Conservation (phyloP, 2,329 filamentous ascomycete genomes). For the Cordyceps militaris region DNA sequence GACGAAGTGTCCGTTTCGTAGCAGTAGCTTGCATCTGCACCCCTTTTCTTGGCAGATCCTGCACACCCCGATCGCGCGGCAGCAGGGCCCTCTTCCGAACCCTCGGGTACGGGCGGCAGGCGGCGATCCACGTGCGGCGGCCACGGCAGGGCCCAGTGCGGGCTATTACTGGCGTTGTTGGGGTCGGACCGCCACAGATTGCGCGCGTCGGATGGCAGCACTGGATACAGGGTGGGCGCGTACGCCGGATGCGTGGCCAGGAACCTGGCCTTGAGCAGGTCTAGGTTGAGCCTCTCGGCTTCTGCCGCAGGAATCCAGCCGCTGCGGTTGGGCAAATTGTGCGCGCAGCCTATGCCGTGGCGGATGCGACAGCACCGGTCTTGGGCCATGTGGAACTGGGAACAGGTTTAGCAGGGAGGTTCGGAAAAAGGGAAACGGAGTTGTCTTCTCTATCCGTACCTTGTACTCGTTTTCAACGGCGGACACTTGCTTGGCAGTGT, state of each 20-base stretch:
- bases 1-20: neutral
- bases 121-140: conserved; percentile 21
- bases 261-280: conserved; percentile 20
- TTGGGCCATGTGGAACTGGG: conserved; percentile 15
- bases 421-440: neutral
- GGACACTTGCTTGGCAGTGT: conserved; percentile 14
- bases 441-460: conserved; percentile 16
- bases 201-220: conserved; percentile 14
- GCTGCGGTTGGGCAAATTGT: conserved; percentile 25
- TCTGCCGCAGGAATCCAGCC: conserved; percentile 27
- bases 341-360: conserved; percentile 16
- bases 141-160: conserved; percentile 23
- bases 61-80: neutral
- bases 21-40: neutral
- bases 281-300: conserved; percentile 14
- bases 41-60: neutral
- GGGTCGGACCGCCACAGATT: conserved; percentile 25
- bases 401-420: neutral
- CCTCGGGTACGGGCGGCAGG: neutral
- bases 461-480: conserved; percentile 18
- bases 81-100: neutral
- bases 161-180: conserved; percentile 24
- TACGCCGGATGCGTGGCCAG: conserved; percentile 21
- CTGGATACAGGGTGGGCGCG: conserved; percentile 24
- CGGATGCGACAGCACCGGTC: conserved; percentile 23